Conservation (phyloP, 2,329 filamentous ascomycete species). For the Paramyrothecium roridum region DNA sequence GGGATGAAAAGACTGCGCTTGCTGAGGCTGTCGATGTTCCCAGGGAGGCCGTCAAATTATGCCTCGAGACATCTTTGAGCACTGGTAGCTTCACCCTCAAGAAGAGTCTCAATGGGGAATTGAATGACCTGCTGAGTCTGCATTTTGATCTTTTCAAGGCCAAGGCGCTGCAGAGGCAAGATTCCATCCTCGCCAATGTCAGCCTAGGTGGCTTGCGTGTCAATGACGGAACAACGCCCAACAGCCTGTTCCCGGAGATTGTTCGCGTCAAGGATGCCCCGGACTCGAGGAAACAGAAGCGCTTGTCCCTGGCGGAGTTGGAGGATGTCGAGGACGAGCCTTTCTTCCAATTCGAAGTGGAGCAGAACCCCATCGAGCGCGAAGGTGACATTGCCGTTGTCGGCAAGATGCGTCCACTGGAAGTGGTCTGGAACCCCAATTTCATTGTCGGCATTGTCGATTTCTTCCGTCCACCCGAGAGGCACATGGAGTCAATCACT, state of each 20-base stretch:
- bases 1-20: constrained; percentile 92
- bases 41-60: constrained; percentile 86
- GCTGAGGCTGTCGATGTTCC: constrained; percentile 86
- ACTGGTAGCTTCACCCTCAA: constrained; percentile 95
- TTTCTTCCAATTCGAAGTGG: constrained; percentile 89
- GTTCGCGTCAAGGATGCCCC: constrained; percentile 91
- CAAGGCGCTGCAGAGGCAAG: constrained; percentile 83
- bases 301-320: constrained; percentile 52
- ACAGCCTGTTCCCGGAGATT: constrained; percentile 90
- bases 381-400: constrained; percentile 88
- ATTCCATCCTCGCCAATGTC: constrained; percentile 84
- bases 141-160: constrained; percentile 95
- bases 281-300: constrained; percentile 39
- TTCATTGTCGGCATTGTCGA: constrained; percentile 87
- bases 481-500: constrained; percentile 97
- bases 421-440: constrained; percentile 95
- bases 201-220: constrained; percentile 90
- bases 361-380: constrained; percentile 91
- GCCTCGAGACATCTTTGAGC: constrained; percentile 87
- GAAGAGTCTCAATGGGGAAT: constrained; percentile 58
- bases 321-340: constrained; percentile 59
- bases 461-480: constrained; percentile 94
- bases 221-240: constrained; percentile 91
- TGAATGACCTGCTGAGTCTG: constrained; percentile 79
- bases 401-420: constrained; percentile 89